A percentile compares a stretch with the other conserved stretches of the same genome.
phyloP scores from a whole-genome alignment of 306 rosid species.

The Gastrolobium bilobum region DNA sequence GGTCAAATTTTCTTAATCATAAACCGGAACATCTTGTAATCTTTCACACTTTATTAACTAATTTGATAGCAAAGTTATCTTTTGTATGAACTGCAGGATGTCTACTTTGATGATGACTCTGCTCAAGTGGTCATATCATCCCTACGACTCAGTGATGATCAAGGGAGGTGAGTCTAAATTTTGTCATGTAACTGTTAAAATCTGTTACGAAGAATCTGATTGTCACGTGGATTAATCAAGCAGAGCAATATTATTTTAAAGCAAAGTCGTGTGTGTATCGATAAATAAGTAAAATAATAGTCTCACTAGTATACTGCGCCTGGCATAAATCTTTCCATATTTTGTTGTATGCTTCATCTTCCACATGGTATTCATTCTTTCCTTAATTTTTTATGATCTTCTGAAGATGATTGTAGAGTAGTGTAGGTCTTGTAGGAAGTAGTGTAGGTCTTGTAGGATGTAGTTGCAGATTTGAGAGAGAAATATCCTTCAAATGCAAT shows the following conservation, averaged over 20 bases:
- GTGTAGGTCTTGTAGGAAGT: conserved; percentile 16
- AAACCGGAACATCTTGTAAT: conserved; percentile 1
- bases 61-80: conserved; percentile 37
- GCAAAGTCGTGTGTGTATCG: background rate
- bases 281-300: conserved; percentile 16
- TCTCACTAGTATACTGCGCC: background rate
- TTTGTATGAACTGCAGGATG: conserved; percentile 69
- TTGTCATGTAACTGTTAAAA: background rate
- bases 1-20: background rate
- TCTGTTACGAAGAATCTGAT: conserved; percentile 8
- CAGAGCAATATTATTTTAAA: conserved; percentile 10
- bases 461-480: conserved; percentile 15
- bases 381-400: background rate
- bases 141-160: conserved; percentile 91
- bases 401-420: background rate
- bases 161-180: conserved; percentile 85
- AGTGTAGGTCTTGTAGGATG: conserved; percentile 31
- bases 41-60: background rate
- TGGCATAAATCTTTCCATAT: conserved; percentile 18
- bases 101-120: conserved; percentile 96
- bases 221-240: conserved; percentile 26
- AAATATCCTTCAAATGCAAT: background rate
- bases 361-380: conserved; percentile 28
- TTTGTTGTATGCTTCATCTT: conserved; percentile 35
- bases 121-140: conserved; percentile 97